phyloP scores from a whole-genome alignment of 2,329 filamentous ascomycete genomes.

The Grosmannia penicillata region DNA sequence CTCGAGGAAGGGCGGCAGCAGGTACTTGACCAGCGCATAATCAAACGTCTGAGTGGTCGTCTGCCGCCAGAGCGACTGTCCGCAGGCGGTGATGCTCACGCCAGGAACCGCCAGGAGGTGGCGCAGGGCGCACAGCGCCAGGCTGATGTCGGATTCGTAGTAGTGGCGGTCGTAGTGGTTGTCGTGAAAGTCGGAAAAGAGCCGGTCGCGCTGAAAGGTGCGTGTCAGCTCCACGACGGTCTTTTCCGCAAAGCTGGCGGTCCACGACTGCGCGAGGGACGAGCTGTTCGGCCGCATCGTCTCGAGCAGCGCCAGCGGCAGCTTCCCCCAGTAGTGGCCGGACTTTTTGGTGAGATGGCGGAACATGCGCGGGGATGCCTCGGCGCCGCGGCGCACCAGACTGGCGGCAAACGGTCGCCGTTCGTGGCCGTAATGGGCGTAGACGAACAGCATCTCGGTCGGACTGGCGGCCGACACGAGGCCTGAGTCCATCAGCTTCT shows the following conservation, averaged over 20 bases:
- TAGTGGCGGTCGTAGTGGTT: conserved; percentile 1
- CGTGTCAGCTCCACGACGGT: background rate
- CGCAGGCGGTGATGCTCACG: background rate
- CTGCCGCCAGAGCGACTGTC: background rate
- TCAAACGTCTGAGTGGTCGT: background rate
- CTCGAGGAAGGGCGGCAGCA: conserved; percentile 3
- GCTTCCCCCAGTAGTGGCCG: background rate
- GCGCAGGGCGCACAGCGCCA: background rate
- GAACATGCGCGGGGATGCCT: conserved; percentile 1
- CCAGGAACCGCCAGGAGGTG: background rate
- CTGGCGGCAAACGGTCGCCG: background rate
- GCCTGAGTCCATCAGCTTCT: conserved; percentile 1
- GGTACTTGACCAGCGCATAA: background rate
- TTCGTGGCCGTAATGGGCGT: background rate
- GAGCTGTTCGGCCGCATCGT: background rate
- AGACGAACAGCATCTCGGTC: background rate
- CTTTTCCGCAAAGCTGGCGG: background rate
- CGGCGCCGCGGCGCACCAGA: background rate
- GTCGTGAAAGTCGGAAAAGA: background rate
- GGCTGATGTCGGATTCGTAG: background rate
- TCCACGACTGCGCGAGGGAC: background rate
- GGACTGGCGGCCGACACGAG: background rate
- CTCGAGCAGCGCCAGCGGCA: conserved; percentile 1
- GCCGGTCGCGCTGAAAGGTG: background rate
- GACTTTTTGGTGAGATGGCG: background rate